Base-by-base conservation (phyloP, 768 basidiomycete species). In the Epithele typhae region DNA sequence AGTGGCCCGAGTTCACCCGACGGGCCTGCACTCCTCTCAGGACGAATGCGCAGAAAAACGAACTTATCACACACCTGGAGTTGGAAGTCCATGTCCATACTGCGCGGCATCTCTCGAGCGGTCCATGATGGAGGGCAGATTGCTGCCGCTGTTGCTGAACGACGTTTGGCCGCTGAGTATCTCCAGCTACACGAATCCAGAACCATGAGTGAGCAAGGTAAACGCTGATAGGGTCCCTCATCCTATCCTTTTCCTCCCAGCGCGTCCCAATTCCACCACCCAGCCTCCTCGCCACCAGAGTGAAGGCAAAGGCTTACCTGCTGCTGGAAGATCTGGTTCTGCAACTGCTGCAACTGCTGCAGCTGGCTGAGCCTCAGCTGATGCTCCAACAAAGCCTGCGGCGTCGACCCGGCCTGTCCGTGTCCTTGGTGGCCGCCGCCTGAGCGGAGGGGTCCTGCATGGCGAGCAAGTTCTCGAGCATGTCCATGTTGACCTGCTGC, bases 311-410 rank as follows among this genome's bases (percentile, higher is more conserved):
- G n/a, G 37, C 47, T 25, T 23, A 85, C 91, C 82, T 92, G 91
- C 61, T 92, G 90, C 59, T 92, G 90, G 49, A 92, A 87, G 49
- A 91, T 87, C 71, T 90, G 85, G 47, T 82, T 82, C 59, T 93
- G 87, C 11, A 84, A 70, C 61, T 87, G 81, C 59, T 85, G 86
- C 8, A 87, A 70, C 61, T 86, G 82, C 51, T 86, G 89, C 3
- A 92, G 70, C 62, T 87, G 86, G 2, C 77, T 76, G 37, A 91
- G 72, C 62, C 84, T 85, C 68, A 87, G 78, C 62, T 90, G 87
- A 56, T 89, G 86, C 58, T 87, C 84, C 34, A 84, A 64, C 30
- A 86, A 64, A 51, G 78, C 60, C 37, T 82, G 76, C 5, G 42
- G 42, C 12, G 14, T 43, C 5, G 78, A 71, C 45, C 56, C 52